These are phyloP conservation scores for Sequoiadendron giganteum DNA, from an alignment of 75 land plant genomes.

Conservation along the genomic window DNA sequence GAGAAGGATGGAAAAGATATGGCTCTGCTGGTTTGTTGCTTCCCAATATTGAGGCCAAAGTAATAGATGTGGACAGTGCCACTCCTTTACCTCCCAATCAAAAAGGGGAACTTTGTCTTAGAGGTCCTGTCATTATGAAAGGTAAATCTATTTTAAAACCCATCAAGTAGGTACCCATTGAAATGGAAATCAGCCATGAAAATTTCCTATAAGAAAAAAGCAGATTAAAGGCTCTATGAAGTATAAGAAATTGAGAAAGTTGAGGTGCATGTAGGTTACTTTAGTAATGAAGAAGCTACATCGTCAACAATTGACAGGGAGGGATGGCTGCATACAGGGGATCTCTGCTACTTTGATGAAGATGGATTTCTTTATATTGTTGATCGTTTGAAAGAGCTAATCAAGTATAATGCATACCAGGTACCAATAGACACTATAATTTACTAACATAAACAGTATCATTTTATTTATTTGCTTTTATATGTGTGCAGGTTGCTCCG, in stretches of 20 bases:
- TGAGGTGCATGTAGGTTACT: conserved; percentile 36
- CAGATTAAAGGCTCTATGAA: too few relatives aligned
- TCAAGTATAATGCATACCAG: conserved; percentile 78
- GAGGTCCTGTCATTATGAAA: conserved; percentile 55
- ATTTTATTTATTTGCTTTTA: too few relatives aligned
- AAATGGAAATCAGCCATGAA: too few relatives aligned
- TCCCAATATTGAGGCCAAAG: conserved; percentile 46
- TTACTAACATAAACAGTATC: too few relatives aligned
- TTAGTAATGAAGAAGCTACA: conserved; percentile 52
- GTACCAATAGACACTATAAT: conserved; percentile 11
- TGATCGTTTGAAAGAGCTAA: conserved; percentile 72
- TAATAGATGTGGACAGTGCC: conserved; percentile 45
- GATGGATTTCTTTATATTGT: conserved; percentile 57
- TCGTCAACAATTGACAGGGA: conserved; percentile 34
- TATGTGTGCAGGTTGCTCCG: conserved; percentile 57
- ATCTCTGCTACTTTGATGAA: conserved; percentile 55
- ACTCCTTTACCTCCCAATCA: conserved; percentile 30
- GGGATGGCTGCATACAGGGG: conserved; percentile 78
- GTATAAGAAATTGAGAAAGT: too few relatives aligned
- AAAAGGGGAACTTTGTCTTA: conserved; percentile 60
- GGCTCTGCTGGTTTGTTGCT: conserved; percentile 47
- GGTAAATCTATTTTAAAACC: conserved; percentile 25
- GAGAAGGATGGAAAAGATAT: conserved; percentile 2
- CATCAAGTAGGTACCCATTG: too few relatives aligned
- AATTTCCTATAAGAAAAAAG: too few relatives aligned